A percentile compares a stretch with the other conserved stretches of the same genome.
Conservation (phyloP, 129 eudicot species). For the Artemisia argyi region DNA sequence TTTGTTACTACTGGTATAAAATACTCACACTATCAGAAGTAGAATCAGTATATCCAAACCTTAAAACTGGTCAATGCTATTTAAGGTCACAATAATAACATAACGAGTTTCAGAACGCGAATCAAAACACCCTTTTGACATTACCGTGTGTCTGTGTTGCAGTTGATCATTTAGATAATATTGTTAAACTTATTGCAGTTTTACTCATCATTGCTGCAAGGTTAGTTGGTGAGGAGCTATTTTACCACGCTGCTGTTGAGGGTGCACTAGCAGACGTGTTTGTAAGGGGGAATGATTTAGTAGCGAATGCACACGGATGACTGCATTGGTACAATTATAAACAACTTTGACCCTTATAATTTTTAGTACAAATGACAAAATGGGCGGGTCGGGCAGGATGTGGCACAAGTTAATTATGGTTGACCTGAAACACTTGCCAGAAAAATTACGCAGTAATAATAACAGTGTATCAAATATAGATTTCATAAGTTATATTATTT, state of each 20-base stretch:
- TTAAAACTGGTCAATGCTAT: too few relatives aligned
- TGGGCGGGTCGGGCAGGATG: neutral
- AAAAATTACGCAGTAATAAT: too few relatives aligned
- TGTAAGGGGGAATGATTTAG: conserved; percentile 68
- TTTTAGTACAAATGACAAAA: neutral
- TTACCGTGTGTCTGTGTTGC: neutral
- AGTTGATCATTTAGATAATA: conserved; percentile 7
- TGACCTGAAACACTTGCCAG: neutral
- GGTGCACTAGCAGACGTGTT: conserved; percentile 88
- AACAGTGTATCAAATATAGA: too few relatives aligned
- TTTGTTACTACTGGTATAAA: too few relatives aligned
- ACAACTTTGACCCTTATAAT: neutral
- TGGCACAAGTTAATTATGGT: neutral
- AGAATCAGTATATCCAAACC: too few relatives aligned
- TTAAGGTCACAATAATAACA: neutral
- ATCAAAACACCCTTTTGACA: neutral
- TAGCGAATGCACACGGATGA: conserved; percentile 86
- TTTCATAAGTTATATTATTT: neutral
- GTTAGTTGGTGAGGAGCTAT: conserved; percentile 97
- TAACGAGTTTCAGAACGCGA: neutral
- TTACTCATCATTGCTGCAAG: conserved; percentile 92
- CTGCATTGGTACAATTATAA: conserved; percentile 60
- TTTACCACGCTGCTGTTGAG: conserved; percentile 98
- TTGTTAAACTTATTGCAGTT: conserved; percentile 52
- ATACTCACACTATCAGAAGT: too few relatives aligned